Base-by-base conservation (phyloP, 1,284 basidiomycete species). In the Peniophora sp. region DNA sequence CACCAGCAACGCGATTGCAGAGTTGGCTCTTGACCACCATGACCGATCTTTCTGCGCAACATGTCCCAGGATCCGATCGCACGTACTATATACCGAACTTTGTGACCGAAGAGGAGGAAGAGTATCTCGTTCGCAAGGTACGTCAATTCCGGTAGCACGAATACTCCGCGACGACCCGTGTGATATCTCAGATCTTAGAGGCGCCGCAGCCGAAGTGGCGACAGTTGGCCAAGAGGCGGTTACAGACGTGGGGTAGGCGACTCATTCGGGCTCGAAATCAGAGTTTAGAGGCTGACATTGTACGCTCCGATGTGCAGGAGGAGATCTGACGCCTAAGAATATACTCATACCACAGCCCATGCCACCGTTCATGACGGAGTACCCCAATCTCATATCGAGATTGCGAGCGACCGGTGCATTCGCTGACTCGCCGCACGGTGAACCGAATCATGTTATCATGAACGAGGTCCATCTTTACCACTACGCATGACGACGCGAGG, bases 191-290 rank as follows among this genome's bases (percentile, higher is more conserved):
- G 87, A 87, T 94, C 51, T 64, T 71, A 27, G 83, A 85, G 60
- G 81, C 85, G 1, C 88, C 89, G n/a, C 81, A 79, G 60, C 83
- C 81, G 9, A 89, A 83, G 64, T 96, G 92, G 92, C 92, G 85
- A 65, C 76, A 76, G n/a, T 74, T 94, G 17, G 76, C 80, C 3
- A 91, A 91, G 24, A 36, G 23, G 58, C 91, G 89, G 55, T 62
- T 91, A 48, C 88, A 90, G 61, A 74, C 85, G 58, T 88, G 85
- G 83, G 90, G 89, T 87, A 55, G 60, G 75, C 57, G 37, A 36
- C 39, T 51, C 45, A 48, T 24, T 32, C 27, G 12, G 27, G 12
- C 27, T 12, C 12, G 14, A 17, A 46, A 14, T 9, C 46, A 39
- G n/a, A 48, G 35, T 34, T 27, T 17, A 47, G 23, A 24, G 41